Base-by-base conservation (phyloP, 2,329 filamentous ascomycete genomes). In the Colletotrichum magnum region DNA sequence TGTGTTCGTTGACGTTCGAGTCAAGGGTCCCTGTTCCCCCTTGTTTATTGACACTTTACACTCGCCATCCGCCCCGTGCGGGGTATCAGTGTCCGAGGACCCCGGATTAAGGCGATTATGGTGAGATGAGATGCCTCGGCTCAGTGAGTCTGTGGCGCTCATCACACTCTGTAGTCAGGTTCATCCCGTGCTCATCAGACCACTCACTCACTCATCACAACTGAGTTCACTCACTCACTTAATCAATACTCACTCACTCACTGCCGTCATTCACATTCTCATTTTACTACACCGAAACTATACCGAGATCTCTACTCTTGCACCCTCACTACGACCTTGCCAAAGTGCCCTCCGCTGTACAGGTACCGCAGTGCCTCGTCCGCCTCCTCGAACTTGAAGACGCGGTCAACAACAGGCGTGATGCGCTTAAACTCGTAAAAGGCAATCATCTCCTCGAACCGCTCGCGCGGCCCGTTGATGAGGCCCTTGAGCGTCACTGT, bases 381-480 rank as follows among this genome's bases (percentile, higher is more conserved):
- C 15, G 81, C 81, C 74, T 87, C 76, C 5, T 78, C 81, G 72
- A 88, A 84, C 21, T 58, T 73, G 72, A 88, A 88, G 4, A 82
- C 79, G 72, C 76, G 79, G 72, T 85, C 82, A 47, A 89, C 79
- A 1, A 88, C 81, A 4, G 86, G 86, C 58, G 75, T 79, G 48
- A 88, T 84, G 69, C 75, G 59, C 66, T 84, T 79, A 54, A 77
- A 74, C 67, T 82, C 79, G 71, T 86, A 86, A 53, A 85, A 84
- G 39, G 54, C 64, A 45, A 84, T 71, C 85, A 89, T 87, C 77
- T 89, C 87, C 77, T 87, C 84, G 66, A 89, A 84, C 50, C 82
- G 77, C 56, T 85, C 82, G 64, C 78, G 75, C 10, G 90, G 89
- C 0, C 90, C 90, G 75, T 92, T 91, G 32, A 92, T 73, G 6